phyloP scores from a whole-genome alignment of 805 yeast genomes.

The Alloascoidea hylecoeti region DNA sequence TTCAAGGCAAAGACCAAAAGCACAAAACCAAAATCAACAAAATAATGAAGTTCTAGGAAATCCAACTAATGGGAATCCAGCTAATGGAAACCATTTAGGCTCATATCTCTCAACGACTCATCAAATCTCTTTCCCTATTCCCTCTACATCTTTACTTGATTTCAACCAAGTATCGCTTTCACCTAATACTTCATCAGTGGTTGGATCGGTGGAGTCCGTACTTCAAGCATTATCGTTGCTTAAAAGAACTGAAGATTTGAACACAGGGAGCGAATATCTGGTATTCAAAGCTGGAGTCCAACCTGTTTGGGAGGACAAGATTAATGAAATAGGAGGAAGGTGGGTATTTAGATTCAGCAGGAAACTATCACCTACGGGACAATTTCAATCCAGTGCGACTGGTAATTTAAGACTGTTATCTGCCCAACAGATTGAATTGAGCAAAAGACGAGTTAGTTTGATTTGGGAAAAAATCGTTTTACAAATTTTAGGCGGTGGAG shows the following conservation, averaged over 20 bases:
- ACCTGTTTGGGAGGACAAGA: conserved; percentile 60
- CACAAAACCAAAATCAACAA: not conserved
- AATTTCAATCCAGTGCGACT: conserved; percentile 6
- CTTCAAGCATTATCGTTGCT: conserved; percentile 29
- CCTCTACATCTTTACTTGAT: not conserved
- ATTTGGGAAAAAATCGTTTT: conserved; percentile 31
- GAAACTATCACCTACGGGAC: conserved; percentile 9
- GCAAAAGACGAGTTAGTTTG: conserved; percentile 17
- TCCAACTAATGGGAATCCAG: not conserved
- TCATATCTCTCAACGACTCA: conserved; percentile 1
- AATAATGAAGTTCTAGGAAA: not conserved
- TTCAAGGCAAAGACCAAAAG: not conserved
- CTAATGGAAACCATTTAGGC: not conserved
- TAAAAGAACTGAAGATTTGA: conserved; percentile 23
- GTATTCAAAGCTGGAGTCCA: conserved; percentile 44
- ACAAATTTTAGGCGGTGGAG: not conserved
- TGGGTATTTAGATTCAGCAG: conserved; percentile 42
- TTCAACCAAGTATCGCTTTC: not conserved
- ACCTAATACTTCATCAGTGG: conserved; percentile 6
- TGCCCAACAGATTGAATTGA: not conserved
- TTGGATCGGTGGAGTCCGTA: conserved; percentile 38
- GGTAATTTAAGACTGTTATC: conserved; percentile 6
- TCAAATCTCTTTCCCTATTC: not conserved
- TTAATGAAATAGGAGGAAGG: conserved; percentile 45
- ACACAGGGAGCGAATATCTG: conserved; percentile 36